phyloP scores from a whole-genome alignment of 768 basidiomycete genomes.

The Suillus discolor region DNA sequence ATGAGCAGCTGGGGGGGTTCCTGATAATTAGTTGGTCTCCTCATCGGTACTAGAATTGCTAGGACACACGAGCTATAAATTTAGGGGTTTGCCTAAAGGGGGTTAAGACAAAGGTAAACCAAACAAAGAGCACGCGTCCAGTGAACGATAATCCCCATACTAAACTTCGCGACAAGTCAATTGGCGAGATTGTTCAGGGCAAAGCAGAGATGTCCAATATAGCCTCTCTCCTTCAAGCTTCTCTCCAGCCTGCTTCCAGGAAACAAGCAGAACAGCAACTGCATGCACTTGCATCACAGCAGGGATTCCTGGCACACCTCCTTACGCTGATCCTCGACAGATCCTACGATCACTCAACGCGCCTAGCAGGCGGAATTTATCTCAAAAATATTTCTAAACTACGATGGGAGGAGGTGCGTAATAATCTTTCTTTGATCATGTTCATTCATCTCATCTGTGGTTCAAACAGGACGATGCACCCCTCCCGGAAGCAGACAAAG shows the following conservation, averaged over 20 bases:
- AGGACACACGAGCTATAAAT: neutral
- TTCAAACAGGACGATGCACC: constrained; percentile 67
- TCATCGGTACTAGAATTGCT: no score
- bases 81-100: neutral
- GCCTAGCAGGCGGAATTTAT: constrained; percentile 86
- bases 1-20: no score
- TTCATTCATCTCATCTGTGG: constrained; percentile 7
- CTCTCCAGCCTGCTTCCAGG: constrained; percentile 66
- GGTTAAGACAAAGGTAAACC: neutral
- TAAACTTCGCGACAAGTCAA: neutral
- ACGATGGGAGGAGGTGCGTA: constrained; percentile 84
- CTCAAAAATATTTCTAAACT: constrained; percentile 90
- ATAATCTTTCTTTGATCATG: neutral
- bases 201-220: constrained; percentile 59
- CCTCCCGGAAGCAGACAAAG: constrained; percentile 71
- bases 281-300: constrained; percentile 62
- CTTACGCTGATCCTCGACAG: constrained; percentile 74
- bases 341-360: constrained; percentile 64
- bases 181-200: neutral
- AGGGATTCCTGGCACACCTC: constrained; percentile 79
- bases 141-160: neutral
- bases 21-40: no score
- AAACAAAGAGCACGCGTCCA: constrained; percentile 17
- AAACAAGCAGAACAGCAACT: constrained; percentile 86
- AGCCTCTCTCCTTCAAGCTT: constrained; percentile 68